Conservation (phyloP, 1,284 basidiomycete genomes). For the Ganoderma boninense region DNA sequence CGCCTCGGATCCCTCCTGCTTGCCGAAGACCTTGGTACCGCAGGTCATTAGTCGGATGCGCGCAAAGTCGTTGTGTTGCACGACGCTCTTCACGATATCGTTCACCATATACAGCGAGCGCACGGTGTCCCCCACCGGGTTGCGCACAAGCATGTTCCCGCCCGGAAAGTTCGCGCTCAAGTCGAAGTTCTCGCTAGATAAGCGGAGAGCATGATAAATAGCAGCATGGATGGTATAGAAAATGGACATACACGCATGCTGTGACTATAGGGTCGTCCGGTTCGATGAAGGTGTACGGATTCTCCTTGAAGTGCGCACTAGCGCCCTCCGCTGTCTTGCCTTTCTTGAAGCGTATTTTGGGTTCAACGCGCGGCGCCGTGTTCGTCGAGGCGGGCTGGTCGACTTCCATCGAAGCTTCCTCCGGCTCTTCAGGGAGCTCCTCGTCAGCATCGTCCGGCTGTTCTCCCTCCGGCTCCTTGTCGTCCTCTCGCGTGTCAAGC, state of each 20-base stretch:
- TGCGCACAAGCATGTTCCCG: conserved; percentile 86
- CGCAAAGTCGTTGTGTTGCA: conserved; percentile 86
- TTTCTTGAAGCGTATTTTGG: conserved; percentile 36
- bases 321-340: conserved; percentile 42
- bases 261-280: conserved; percentile 75
- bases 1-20: conserved; percentile 61
- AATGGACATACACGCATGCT: conserved; percentile 69
- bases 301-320: conserved; percentile 82
- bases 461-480: conserved; percentile 5
- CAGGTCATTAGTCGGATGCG: conserved; percentile 89
- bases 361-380: conserved; percentile 17
- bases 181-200: conserved; percentile 73
- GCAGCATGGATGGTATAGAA: not conserved
- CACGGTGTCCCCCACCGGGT: conserved; percentile 79
- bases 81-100: conserved; percentile 81
- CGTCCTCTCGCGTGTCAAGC: conserved; percentile 40
- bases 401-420: conserved; percentile 30
- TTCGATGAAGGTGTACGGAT: conserved; percentile 87
- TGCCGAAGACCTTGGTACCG: conserved; percentile 87
- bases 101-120: conserved; percentile 94
- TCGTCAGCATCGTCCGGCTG: conserved; percentile 8
- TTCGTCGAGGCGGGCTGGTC: conserved; percentile 25
- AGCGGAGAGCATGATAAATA: not conserved
- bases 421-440: conserved; percentile 26
- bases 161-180: conserved; percentile 81